These are phyloP conservation scores for Trypanosoma melophagium DNA, from an alignment of 208 protist genomes.

Conservation along the genomic window DNA sequence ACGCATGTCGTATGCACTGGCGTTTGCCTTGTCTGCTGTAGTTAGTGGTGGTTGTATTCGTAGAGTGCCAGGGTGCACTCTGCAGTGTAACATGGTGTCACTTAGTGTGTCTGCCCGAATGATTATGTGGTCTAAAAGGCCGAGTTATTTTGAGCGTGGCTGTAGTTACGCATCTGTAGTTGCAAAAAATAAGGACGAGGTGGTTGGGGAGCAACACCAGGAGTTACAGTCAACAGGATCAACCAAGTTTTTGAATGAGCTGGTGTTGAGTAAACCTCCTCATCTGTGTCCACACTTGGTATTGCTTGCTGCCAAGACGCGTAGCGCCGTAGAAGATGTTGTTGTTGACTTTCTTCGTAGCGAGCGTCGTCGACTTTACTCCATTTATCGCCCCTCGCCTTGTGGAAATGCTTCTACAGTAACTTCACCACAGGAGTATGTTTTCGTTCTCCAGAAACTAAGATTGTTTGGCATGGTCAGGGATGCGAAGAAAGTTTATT, in stretches of 20 bases:
- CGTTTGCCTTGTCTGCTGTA: background rate
- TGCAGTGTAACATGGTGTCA: no score
- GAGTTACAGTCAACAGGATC: background rate
- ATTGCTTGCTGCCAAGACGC: constrained; percentile 14
- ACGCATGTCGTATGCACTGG: background rate
- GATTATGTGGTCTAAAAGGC: no score
- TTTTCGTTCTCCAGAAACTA: constrained; percentile 12
- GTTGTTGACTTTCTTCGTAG: constrained; percentile 29
- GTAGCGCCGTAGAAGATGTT: constrained; percentile 30
- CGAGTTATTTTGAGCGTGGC: no score
- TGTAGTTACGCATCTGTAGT: no score
- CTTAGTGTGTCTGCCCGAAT: no score
- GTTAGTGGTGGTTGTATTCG: background rate
- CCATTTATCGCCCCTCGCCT: constrained; percentile 43
- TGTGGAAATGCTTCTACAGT: background rate
- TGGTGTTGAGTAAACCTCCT: background rate
- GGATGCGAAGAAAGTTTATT: constrained; percentile 11
- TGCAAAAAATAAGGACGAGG: no score
- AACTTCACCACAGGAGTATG: constrained; percentile 11
- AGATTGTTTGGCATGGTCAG: constrained; percentile 6
- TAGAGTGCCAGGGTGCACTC: no score
- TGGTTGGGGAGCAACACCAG: background rate
- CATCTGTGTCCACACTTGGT: background rate
- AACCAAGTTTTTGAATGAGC: background rate
- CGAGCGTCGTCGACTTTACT: constrained; percentile 40